Conservation (phyloP, 164 flowering plant genomes). For the Chimonanthus praecox region DNA sequence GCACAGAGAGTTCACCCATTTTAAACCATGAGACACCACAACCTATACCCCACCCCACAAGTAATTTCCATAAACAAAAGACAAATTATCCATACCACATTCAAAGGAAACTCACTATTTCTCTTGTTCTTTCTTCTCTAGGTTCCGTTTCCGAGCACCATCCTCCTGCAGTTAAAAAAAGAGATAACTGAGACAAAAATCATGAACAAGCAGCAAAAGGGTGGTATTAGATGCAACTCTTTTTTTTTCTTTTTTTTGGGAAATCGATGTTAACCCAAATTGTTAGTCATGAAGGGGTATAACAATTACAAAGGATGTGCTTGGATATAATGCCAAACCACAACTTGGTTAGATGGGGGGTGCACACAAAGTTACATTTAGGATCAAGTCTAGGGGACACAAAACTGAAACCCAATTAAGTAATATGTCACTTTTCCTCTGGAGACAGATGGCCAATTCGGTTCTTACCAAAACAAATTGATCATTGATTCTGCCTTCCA, state of each 20-base stretch:
- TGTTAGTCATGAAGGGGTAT: too few species aligned
- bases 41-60: neutral
- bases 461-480: neutral
- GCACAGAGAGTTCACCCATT: neutral
- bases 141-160: conserved; percentile 27
- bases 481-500: neutral
- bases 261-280: too few species aligned
- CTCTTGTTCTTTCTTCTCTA: conserved; percentile 62
- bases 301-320: too few species aligned
- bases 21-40: neutral
- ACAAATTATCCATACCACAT: neutral
- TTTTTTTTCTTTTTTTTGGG: too few species aligned
- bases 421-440: neutral
- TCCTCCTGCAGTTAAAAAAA: conserved; percentile 47
- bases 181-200: neutral
- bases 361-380: neutral
- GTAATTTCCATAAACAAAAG: neutral
- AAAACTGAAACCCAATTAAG: neutral
- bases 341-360: too few species aligned
- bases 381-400: neutral
- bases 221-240: neutral
- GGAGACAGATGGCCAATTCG: neutral
- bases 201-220: neutral
- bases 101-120: conserved; percentile 50
- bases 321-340: too few species aligned